Base-by-base conservation (phyloP, 106 monocot species). In the Chionographis japonica region DNA sequence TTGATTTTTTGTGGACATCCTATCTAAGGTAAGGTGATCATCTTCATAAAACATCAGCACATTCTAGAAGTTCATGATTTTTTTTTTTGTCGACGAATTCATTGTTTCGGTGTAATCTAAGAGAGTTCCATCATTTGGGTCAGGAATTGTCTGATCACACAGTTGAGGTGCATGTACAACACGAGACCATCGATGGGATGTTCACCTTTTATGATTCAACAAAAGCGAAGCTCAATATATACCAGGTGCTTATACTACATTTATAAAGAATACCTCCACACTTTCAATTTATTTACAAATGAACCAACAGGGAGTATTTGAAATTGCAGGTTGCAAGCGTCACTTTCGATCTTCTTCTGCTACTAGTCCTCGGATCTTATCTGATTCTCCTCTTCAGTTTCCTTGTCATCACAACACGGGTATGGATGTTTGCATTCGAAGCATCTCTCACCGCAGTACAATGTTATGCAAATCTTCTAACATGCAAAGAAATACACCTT, bases 141-240 rank as follows among this genome's bases (percentile, higher is more conserved):
- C 87, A 98, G 98, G 98, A 98, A 80, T 64, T 98, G 40, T 90
- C 92, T 41, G 90, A 87, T 17, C 87, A 98, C 52, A 93, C 90
- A 7, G 79, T 72, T 18, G 93, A 98, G 10, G 82, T 98, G 52
- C 83, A 78, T 72, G 64, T 87, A 52, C 90, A 93, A 39, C 92
- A 87, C 62, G 93, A 98, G 38, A 74, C 43, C 15, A 68, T 98
- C 40, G 98, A 98, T 77, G 98, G 98, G 37, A 83, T 87, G 39
- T 98, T 98, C 79, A 93, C 40, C 60, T 98, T 98, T 68, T 98
- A 98, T 75, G 93, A 93, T 78, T 80, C 85, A 41, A 83, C 93
- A 39, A 83, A 38, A 63, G 90, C 85, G 41, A 90, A 68, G 13
- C 79, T 98, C 12, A 82, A 88, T 49, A 77, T 98, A 52, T 98